Evolutionary conservation across 352 stramenopile genomes (phyloP), one percentile per base, ranked within the genome.

Genomic region (Globisporangium takayamanum): DNA sequence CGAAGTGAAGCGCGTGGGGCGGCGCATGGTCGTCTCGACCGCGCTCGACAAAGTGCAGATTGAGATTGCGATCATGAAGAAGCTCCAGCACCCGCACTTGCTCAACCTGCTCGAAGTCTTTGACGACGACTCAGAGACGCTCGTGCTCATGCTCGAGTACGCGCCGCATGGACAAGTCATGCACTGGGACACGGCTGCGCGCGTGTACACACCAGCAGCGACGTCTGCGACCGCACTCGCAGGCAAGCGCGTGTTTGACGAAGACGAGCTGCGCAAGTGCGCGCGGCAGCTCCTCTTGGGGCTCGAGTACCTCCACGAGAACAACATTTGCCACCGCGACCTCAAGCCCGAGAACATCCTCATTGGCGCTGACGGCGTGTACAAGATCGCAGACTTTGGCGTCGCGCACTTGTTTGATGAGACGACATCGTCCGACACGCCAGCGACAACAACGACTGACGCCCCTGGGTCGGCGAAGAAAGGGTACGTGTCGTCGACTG

Each of bases 21-120:
- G 83, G 30, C 69, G 72, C 55, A 94, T 94, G 84, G 79, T 94
- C 36, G 82, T 94, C 53, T 94, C 84, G 28, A 94, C 82, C 37
- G 84, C 80, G 37, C 66, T 94, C 28, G 84, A 94, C 61, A 94
- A 94, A 57, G 84, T 94, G 55, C 84, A 94, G 63, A 58, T 92
- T 48, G 84, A 94, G 57, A 94, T 94, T 50, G 82, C 84, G 45
- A 94, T 94, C 66, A 94, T 94, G 84, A 94, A 94, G 70, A 94
- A 94, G 59, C 68, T 94, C 33, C 64, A 81, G 55, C 84, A 94
- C 63, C 65, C 57, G 28, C 83, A 94, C 61, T 60, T 94, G 62
- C 65, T 94, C 12, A 89, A 89, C 44, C 61, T 94, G 56, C 74
- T 91, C 37, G 84, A 89, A 45, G 81, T 94, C 7, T 88, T 92